Percentiles rank a stretch among this genome's conserved stretches.
Evolutionary conservation across 2,329 filamentous ascomycete genomes (phyloP).

Genomic region (Parastagonospora avenae): DNA sequence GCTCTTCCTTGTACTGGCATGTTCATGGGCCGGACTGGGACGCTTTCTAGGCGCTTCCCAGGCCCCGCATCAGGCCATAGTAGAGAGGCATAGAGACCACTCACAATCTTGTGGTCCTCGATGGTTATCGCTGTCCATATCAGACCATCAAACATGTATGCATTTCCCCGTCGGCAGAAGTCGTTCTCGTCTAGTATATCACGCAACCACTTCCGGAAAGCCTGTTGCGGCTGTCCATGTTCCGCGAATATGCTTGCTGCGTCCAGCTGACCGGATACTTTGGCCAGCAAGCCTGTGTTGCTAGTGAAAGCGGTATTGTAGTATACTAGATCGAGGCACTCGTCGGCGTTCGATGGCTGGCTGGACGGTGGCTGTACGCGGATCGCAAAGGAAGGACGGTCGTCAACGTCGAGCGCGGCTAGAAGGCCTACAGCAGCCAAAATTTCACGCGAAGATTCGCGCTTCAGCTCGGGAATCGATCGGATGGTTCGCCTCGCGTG

Average conservation of each 20-base stretch:
- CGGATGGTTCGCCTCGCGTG: constrained; percentile 8
- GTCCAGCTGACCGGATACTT: constrained; percentile 22
- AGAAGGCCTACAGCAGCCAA: constrained; percentile 21
- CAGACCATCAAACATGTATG: constrained; percentile 31
- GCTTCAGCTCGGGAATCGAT: constrained; percentile 8
- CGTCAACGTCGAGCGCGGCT: constrained; percentile 28
- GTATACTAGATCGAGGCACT: constrained; percentile 26
- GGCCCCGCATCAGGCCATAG: constrained; percentile 12
- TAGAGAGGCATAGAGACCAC: constrained; percentile 24
- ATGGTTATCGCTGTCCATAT: constrained; percentile 34
- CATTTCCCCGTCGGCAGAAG: constrained; percentile 10
- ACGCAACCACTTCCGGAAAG: constrained; percentile 36
- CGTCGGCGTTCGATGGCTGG: constrained; percentile 3
- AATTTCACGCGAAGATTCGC: constrained; percentile 6
- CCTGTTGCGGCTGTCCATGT: constrained; percentile 17
- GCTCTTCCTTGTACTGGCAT: constrained; percentile 48
- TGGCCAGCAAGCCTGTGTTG: constrained; percentile 18
- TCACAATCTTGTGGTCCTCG: constrained; percentile 33
- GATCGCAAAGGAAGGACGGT: constrained; percentile 32
- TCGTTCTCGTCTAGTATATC: constrained; percentile 15
- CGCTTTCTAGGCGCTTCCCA: constrained; percentile 4
- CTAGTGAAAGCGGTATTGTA: constrained; percentile 30
- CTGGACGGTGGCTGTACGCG: constrained; percentile 6
- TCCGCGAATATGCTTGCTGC: constrained; percentile 17
- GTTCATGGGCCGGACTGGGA: constrained; percentile 46